Conservation (phyloP, 139 green algal species). For the Tetradesmus obliquus region DNA sequence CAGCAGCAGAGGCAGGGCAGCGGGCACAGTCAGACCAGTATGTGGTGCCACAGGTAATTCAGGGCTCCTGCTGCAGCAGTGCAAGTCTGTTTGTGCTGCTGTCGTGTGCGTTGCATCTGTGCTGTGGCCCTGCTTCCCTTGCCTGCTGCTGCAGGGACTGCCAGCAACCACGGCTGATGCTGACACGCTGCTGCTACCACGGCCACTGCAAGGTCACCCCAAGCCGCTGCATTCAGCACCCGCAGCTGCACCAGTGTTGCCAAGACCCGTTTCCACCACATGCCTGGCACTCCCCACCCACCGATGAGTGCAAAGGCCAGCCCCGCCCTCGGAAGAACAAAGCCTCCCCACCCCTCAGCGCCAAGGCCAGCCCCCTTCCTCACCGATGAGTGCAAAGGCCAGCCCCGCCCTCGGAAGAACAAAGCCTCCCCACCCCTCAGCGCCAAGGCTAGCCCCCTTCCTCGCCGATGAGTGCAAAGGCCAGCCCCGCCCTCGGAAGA, state of each 20-base stretch:
- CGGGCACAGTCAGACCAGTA: not conserved
- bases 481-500: conserved; percentile 54
- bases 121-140: not conserved
- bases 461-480: conserved; percentile 66
- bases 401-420: conserved; percentile 49
- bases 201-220: too few species aligned
- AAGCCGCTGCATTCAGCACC: too few species aligned
- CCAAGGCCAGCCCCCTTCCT: not conserved
- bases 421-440: too few species aligned
- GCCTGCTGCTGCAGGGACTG: too few species aligned
- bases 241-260: too few species aligned
- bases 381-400: conserved; percentile 69
- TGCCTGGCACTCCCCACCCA: not conserved
- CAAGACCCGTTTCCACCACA: too few species aligned
- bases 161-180: too few species aligned
- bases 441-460: too few species aligned
- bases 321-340: conserved; percentile 23
- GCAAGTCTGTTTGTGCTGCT: not conserved
- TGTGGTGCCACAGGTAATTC: not conserved
- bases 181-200: too few species aligned
- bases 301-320: conserved; percentile 72
- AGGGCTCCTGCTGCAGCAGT: not conserved
- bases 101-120: not conserved
- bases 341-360: too few species aligned
- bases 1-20: not conserved